Percentiles rank a stretch among this genome's conserved stretches.
Conservation (phyloP, 768 basidiomycete species). For the Termitomyces bulborhizus region DNA sequence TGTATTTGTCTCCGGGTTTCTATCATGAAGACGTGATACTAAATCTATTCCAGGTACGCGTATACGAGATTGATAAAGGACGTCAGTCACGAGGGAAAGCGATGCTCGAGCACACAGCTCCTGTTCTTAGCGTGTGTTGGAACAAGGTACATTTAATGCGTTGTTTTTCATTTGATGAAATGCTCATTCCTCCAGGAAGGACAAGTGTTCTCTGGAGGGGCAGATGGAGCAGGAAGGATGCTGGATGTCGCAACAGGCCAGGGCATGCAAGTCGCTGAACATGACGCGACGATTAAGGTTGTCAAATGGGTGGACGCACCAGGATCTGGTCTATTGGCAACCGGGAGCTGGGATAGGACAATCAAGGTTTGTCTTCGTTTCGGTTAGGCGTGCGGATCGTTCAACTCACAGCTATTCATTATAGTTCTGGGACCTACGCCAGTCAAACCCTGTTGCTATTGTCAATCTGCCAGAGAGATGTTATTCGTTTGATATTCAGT, state of each 20-base stretch:
- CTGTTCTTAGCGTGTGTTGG: conserved; percentile 87
- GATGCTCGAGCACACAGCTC: conserved; percentile 84
- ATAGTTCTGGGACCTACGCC: conserved; percentile 91
- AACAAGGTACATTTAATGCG: conserved; percentile 55
- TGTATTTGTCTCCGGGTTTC: conserved; percentile 35
- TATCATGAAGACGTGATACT: background rate
- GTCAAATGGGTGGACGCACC: conserved; percentile 77
- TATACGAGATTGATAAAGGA: conserved; percentile 81
- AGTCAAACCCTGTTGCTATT: conserved; percentile 64
- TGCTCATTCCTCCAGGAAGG: conserved; percentile 53
- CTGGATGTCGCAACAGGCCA: conserved; percentile 84
- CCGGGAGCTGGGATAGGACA: conserved; percentile 98
- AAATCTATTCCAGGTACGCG: conserved; percentile 55
- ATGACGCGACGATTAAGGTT: conserved; percentile 83
- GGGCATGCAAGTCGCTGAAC: conserved; percentile 77
- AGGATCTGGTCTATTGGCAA: conserved; percentile 71
- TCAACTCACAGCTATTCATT: background rate
- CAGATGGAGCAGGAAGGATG: conserved; percentile 89
- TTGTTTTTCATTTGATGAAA: background rate
- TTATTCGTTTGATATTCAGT: conserved; percentile 78
- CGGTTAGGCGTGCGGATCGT: background rate
- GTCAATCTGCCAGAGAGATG: conserved; percentile 84
- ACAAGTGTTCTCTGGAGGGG: conserved; percentile 86
- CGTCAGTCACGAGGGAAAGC: conserved; percentile 86
- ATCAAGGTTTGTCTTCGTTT: conserved; percentile 61